These are phyloP conservation scores for Helotiales sp. DNA, from an alignment of 2,329 filamentous ascomycete species.

Conservation along the genomic window DNA sequence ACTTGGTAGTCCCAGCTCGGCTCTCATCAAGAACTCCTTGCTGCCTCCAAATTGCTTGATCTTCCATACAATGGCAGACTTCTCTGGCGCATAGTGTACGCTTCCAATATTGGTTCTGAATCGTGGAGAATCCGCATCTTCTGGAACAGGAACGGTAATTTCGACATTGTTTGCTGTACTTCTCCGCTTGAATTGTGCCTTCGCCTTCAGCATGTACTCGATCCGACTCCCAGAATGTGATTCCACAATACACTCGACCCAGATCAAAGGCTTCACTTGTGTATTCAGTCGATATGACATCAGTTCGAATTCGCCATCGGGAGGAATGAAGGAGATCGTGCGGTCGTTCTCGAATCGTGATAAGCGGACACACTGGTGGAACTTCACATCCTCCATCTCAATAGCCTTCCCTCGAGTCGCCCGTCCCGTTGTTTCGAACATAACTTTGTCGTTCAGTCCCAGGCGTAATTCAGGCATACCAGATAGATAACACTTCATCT, in stretches of 20 bases:
- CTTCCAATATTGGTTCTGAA: slow-evolving; percentile 98
- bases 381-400: slow-evolving; percentile 99
- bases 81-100: slow-evolving; percentile 96
- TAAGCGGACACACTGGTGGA: slow-evolving; percentile 96
- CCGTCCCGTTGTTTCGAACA: slow-evolving; percentile 97
- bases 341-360: slow-evolving; percentile 98
- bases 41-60: slow-evolving; percentile 99
- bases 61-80: slow-evolving; percentile 98
- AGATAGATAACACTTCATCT: slow-evolving; percentile 99
- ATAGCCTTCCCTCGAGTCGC: slow-evolving; percentile 95
- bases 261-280: slow-evolving; percentile 96
- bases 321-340: slow-evolving; percentile 98
- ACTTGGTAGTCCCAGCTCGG: slow-evolving; percentile 90
- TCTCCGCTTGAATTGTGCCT: slow-evolving; percentile 96
- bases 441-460: slow-evolving; percentile 97
- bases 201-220: slow-evolving; percentile 99
- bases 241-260: slow-evolving; percentile 98
- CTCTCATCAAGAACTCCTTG: slow-evolving; percentile 98
- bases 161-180: slow-evolving; percentile 99
- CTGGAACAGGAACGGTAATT: slow-evolving; percentile 94
- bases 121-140: slow-evolving; percentile 93
- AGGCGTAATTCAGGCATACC: slow-evolving; percentile 96
- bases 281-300: slow-evolving; percentile 99
- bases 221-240: slow-evolving; percentile 94
- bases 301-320: slow-evolving; percentile 97